These are phyloP conservation scores for Tulasnella sp. DNA, from an alignment of 768 basidiomycete species.

Conservation along the genomic window DNA sequence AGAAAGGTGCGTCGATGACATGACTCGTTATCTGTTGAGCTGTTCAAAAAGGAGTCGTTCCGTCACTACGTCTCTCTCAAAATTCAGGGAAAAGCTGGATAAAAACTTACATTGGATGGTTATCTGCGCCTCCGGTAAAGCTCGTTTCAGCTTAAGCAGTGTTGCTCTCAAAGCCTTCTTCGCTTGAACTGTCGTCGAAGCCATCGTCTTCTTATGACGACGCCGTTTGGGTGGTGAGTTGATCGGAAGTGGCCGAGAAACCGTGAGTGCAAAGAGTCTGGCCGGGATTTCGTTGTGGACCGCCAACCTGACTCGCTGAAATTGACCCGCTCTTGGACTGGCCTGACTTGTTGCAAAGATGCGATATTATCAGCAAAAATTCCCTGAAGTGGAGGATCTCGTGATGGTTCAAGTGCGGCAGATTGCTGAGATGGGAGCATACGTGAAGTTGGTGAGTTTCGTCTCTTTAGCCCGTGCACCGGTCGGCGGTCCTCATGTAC, in stretches of 20 bases:
- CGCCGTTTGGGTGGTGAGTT: neutral
- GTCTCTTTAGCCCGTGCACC: neutral
- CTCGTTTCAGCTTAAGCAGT: neutral
- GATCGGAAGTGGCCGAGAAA: slow-evolving; percentile 2
- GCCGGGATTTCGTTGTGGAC: too few species aligned
- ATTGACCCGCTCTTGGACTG: too few species aligned
- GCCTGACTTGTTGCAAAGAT: slow-evolving; percentile 30
- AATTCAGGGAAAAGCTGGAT: neutral
- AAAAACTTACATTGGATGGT: slow-evolving; percentile 5
- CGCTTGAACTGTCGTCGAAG: slow-evolving; percentile 8
- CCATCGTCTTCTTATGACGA: slow-evolving; percentile 1
- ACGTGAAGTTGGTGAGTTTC: slow-evolving; percentile 81
- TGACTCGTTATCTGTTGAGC: slow-evolving; percentile 12
- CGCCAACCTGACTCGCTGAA: too few species aligned
- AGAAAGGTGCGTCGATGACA: slow-evolving; percentile 5
- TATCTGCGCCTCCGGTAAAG: slow-evolving; percentile 8
- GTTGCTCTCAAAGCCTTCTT: slow-evolving; percentile 10
- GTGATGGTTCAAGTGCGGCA: slow-evolving; percentile 99
- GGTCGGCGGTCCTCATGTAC: neutral
- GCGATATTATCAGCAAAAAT: slow-evolving; percentile 89
- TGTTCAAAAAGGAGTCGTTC: neutral
- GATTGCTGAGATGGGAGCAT: slow-evolving; percentile 99
- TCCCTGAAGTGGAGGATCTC: slow-evolving; percentile 93
- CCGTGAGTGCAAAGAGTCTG: neutral
- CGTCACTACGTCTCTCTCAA: neutral